Conservation (phyloP, 2,329 filamentous ascomycete species). For the Cryphonectria radicalis region DNA sequence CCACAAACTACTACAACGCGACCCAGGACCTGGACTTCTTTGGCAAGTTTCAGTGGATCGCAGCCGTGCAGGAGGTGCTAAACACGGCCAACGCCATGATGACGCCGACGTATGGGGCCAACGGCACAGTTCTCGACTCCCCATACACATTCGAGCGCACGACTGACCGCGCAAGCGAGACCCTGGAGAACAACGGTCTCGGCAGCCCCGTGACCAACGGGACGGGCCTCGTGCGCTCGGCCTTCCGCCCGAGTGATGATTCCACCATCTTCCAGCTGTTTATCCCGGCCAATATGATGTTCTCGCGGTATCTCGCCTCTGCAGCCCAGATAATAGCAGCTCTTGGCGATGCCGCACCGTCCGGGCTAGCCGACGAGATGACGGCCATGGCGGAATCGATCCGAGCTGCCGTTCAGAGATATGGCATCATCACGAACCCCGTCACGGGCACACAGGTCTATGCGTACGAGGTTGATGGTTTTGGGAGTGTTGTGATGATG, state of each 20-base stretch:
- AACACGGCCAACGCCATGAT: conserved; percentile 71
- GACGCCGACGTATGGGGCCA: conserved; percentile 70
- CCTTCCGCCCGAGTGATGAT: conserved; percentile 91
- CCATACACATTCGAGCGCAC: conserved; percentile 79
- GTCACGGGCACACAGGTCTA: conserved; percentile 49
- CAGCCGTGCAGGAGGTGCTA: conserved; percentile 72
- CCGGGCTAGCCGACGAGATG: conserved; percentile 64
- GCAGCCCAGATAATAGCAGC: conserved; percentile 50
- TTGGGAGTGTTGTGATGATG: conserved; percentile 64
- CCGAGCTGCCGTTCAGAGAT: conserved; percentile 32
- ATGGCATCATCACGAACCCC: conserved; percentile 53
- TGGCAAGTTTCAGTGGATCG: conserved; percentile 71
- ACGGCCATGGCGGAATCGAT: conserved; percentile 57
- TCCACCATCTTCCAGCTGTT: conserved; percentile 84
- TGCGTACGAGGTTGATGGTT: conserved; percentile 75
- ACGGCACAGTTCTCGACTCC: conserved; percentile 58
- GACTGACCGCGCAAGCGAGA: conserved; percentile 78
- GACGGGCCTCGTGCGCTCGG: conserved; percentile 83
- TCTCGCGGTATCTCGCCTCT: conserved; percentile 63
- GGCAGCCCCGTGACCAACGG: conserved; percentile 79
- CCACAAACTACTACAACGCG: conserved; percentile 76
- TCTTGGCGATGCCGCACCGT: conserved; percentile 39
- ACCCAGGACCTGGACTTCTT: conserved; percentile 78
- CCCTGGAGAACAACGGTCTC: conserved; percentile 73
- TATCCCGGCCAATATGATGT: conserved; percentile 90